Evolutionary conservation across 257 asterid species (phyloP).

Genomic region (Nemophila menziesii): DNA sequence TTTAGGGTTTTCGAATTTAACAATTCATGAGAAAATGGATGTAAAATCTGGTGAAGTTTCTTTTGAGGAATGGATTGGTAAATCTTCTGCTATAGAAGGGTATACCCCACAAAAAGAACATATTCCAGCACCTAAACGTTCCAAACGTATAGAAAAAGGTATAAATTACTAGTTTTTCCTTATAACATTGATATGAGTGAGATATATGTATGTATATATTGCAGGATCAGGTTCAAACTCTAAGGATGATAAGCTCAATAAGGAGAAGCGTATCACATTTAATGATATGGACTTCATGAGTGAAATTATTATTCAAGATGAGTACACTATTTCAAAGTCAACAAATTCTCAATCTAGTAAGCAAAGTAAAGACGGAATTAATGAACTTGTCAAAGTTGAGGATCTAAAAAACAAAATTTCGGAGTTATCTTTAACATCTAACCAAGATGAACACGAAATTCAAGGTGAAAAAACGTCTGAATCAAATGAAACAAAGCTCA

Average conservation of each 20-base stretch:
- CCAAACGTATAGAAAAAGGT: constrained; percentile 27
- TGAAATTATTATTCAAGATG: constrained; percentile 47
- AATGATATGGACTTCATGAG: constrained; percentile 49
- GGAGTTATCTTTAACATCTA: constrained; percentile 23
- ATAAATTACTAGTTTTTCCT: constrained; percentile 6
- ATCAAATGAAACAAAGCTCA: constrained; percentile 22
- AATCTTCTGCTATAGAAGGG: constrained; percentile 88
- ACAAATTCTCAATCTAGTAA: constrained; percentile 14
- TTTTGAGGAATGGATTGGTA: constrained; percentile 85
- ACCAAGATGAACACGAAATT: constrained; percentile 8
- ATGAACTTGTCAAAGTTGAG: constrained; percentile 10
- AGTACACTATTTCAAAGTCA: constrained; percentile 47
- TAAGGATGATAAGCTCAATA: constrained; percentile 16
- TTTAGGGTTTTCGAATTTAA: constrained; percentile 42
- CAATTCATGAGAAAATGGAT: constrained; percentile 56
- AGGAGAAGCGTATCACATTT: constrained; percentile 20
- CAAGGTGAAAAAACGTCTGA: constrained; percentile 18
- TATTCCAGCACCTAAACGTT: constrained; percentile 15
- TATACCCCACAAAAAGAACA: constrained; percentile 62
- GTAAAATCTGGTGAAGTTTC: constrained; percentile 48
- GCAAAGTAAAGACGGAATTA: constrained; percentile 19
- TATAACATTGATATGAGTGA: background rate
- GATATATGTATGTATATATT: constrained; percentile 16
- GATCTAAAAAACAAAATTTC: constrained; percentile 19
- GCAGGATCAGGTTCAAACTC: constrained; percentile 32